Percentiles rank a stretch among this genome's conserved stretches.
phyloP scores from a whole-genome alignment of 2,329 filamentous ascomycete species.

The Alternaria panax region DNA sequence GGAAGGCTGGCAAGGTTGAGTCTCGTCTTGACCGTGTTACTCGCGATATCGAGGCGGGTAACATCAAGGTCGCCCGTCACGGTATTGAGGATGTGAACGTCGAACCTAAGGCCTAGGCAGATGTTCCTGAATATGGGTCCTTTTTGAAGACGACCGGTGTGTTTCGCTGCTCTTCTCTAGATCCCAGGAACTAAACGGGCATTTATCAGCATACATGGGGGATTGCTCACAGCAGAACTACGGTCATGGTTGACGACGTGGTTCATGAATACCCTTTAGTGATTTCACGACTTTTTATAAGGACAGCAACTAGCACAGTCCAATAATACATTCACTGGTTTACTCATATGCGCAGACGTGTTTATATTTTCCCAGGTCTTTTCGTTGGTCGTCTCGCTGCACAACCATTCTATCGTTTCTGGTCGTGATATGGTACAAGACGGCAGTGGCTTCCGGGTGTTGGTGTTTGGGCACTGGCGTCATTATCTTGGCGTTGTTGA shows the following conservation, averaged over 20 bases:
- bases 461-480: neutral
- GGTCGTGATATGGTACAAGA: no score
- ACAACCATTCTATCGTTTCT: neutral
- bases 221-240: neutral
- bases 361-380: neutral
- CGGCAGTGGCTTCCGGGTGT: neutral
- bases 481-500: neutral
- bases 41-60: constrained; percentile 48
- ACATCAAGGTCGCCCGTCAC: constrained; percentile 35
- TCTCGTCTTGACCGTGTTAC: constrained; percentile 47
- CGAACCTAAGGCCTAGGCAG: constrained; percentile 27
- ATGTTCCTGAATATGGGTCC: neutral
- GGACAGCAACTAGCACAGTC: constrained; percentile 6
- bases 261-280: neutral
- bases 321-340: constrained; percentile 3
- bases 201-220: neutral
- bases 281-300: neutral
- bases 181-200: neutral
- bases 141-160: neutral
- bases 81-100: constrained; percentile 23
- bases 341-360: neutral
- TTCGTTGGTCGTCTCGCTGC: neutral
- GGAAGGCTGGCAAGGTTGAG: constrained; percentile 39
- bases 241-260: neutral
- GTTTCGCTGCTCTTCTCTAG: neutral